Evolutionary conservation across 768 basidiomycete species (phyloP), one percentile per base, ranked within the genome.

Genomic region (Trametopsis cervina): DNA sequence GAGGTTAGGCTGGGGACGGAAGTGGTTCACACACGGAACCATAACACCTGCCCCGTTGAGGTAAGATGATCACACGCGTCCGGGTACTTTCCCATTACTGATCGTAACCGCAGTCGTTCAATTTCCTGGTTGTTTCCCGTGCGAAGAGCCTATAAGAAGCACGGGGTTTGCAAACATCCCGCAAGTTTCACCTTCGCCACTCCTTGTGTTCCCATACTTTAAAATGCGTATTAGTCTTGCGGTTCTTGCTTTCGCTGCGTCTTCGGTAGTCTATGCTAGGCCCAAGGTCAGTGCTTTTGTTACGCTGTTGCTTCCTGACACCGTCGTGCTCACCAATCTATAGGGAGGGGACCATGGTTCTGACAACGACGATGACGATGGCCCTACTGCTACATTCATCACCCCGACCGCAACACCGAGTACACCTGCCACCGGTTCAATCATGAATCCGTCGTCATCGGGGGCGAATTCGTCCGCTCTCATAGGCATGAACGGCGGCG

Each of bases 401-500:
- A 33, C 9, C 15, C 29, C 29, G 29, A 33, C 29, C 7, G 29
- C 29, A 15, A 7, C 29, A 7, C 29, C 29, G 15, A 33, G 9
- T 7, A 33, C 29, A 33, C 7, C 7, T 33, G 29, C 29, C 29
- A 33, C 29, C 29, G 7, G 9, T 33, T 33, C 29, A 7, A 7
- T 15, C 9, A 7, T 15, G 9, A 7, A 7, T 15, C 15, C 29
- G 9, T 6, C 43, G 17, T 51, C 58, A 4, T 15, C 40, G 7
- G 33, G 51, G 2, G 41, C 47, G 26, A 50, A 42, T 27, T 47
- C 53, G 20, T 44, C 50, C 18, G 27, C 52, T 1, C 27, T 53
- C 10, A 53, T 47, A 11, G 47, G 50, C 2, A 43, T 52, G 42
- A 52, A 52, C 15, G 56, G 57, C 1, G 55, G 52, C 41, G 33